Evolutionary conservation across 345 rosid species (phyloP).

Genomic region (Brassica carinata): DNA sequence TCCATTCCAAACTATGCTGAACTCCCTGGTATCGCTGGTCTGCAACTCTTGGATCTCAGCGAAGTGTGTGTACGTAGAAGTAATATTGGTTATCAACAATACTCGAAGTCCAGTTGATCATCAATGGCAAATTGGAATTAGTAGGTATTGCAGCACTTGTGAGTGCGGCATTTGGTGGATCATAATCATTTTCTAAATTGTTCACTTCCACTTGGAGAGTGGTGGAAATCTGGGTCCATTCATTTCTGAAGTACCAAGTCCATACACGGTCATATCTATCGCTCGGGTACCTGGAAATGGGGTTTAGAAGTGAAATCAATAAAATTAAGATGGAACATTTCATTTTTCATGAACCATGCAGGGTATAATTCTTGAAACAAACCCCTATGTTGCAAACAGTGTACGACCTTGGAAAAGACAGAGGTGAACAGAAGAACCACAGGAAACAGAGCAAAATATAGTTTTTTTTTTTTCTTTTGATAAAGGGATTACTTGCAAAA

Average conservation of each 20-base stretch:
- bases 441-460: too few relatives aligned
- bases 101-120: neutral
- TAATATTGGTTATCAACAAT: constrained; percentile 11
- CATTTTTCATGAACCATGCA: neutral
- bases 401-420: neutral
- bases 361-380: neutral
- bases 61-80: constrained; percentile 40
- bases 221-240: constrained; percentile 7
- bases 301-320: neutral
- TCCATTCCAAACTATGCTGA: constrained; percentile 28
- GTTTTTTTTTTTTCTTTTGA: too few relatives aligned
- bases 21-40: constrained; percentile 40
- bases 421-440: neutral
- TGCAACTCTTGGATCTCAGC: constrained; percentile 37
- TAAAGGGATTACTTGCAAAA: too few relatives aligned
- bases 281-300: constrained; percentile 17
- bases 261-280: constrained; percentile 46
- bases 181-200: neutral
- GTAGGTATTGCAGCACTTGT: constrained; percentile 30
- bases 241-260: neutral
- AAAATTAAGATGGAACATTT: neutral
- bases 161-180: constrained; percentile 31
- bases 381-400: neutral
- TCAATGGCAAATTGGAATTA: constrained; percentile 8
- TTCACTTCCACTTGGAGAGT: neutral